These are phyloP conservation scores for Cercospora sojina DNA, from an alignment of 2,329 filamentous ascomycete species.

Conservation along the genomic window DNA sequence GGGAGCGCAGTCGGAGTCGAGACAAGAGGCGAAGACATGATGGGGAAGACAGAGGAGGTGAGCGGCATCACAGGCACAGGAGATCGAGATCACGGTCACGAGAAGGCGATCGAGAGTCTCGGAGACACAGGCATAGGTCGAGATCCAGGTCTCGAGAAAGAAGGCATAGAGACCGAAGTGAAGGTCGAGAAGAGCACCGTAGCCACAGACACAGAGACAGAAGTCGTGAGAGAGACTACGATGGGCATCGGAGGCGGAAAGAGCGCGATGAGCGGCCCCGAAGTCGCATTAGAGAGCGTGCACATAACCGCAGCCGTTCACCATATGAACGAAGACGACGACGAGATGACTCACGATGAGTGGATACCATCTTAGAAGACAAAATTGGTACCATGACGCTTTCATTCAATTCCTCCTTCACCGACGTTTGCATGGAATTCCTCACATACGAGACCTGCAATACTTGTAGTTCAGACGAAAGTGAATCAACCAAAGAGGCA, in stretches of 20 bases:
- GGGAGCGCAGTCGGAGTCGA: constrained; percentile 30
- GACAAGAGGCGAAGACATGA: constrained; percentile 26
- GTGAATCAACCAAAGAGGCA: too few relatives aligned
- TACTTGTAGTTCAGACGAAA: too few relatives aligned
- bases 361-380: not conserved
- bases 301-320: constrained; percentile 26
- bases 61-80: constrained; percentile 26
- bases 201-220: constrained; percentile 19
- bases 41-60: constrained; percentile 22
- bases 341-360: constrained; percentile 21
- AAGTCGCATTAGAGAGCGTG: constrained; percentile 16
- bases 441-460: not conserved
- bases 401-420: not conserved
- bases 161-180: not conserved
- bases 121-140: constrained; percentile 30
- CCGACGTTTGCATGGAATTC: not conserved
- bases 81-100: constrained; percentile 34
- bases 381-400: not conserved
- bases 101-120: constrained; percentile 28
- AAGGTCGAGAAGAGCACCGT: constrained; percentile 15
- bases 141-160: constrained; percentile 21
- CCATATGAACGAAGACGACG: constrained; percentile 22
- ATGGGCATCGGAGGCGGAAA: constrained; percentile 14
- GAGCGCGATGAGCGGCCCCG: constrained; percentile 19
- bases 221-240: constrained; percentile 23